Base-by-base conservation (phyloP, 768 basidiomycete species). In the Trametes coccinea region DNA sequence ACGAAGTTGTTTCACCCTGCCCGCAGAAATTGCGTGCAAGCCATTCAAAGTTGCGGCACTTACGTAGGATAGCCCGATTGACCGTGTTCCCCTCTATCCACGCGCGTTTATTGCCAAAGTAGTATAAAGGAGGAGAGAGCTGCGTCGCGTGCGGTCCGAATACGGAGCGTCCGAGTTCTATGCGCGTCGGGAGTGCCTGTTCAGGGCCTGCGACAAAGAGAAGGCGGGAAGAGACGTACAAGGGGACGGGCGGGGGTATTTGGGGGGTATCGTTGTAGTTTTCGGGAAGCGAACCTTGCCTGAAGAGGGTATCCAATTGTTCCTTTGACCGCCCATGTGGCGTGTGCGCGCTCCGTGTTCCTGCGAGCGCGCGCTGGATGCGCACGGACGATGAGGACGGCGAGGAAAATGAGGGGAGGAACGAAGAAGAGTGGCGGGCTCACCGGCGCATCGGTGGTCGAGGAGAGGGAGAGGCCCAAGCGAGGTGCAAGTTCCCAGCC, bases 291-390 rank as follows among this genome's bases (percentile, higher is more conserved):
- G 51, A 46, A 52, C 46, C 52, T 54, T 54, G 56, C 56, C 62
- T 41, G 56, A 63, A 54, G 29, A 22, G 62, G 62, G 62, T 63
- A 63, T 58, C 56, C 61, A 49, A 63, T 63, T 63, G 62, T 63
- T 22, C 50, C 47, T 43, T 53, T 29, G 33, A 41, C 62, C 62
- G 62, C 62, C 52, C 62, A 63, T 63, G 39, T 58, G 62, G 56
- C 56, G 53, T 53, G 49, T 37, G 62, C 56, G 61, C 62, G 62
- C 56, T 63, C 62, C 62, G 56, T 43, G 40, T n/a, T 17, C 40
- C 29, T 48, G 22, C 29, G 47, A 48, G 47, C 47, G 47, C 47
- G 47, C 27, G 22, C n/a, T 37, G 34, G 41, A 48, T 50, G 48
- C 40, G 48, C 48, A 34, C 48, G 39, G 6, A 34, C n/a, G 54